Conservation (phyloP, 108 stramenopile genomes). For the Chaetoceros tenuissimus region DNA sequence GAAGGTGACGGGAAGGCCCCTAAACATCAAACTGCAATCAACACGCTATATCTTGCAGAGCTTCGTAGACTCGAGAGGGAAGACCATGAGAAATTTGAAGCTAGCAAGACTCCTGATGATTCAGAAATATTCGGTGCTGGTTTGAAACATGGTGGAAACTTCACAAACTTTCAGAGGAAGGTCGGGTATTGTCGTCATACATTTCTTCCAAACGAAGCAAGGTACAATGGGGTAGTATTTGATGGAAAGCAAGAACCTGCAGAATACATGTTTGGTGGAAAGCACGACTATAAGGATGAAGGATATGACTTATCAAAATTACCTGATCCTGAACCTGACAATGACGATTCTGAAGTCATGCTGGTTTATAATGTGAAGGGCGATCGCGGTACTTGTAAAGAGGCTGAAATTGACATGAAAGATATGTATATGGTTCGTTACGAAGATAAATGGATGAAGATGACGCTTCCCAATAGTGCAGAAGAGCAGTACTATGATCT, state of each 20-base stretch:
- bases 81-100: background rate
- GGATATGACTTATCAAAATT: constrained; percentile 16
- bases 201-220: background rate
- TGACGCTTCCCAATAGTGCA: constrained; percentile 32
- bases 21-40: background rate
- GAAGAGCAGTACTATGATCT: constrained; percentile 13
- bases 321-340: background rate
- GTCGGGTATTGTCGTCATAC: background rate
- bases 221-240: constrained; percentile 2
- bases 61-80: background rate
- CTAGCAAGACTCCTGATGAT: background rate
- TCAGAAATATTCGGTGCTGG: background rate
- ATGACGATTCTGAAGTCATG: constrained; percentile 2
- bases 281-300: constrained; percentile 13
- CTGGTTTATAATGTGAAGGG: constrained; percentile 7
- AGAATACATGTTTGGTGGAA: constrained; percentile 3
- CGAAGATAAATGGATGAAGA: constrained; percentile 13
- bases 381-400: background rate
- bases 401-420: constrained; percentile 23
- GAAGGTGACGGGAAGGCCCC: background rate
- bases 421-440: constrained; percentile 25
- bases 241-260: constrained; percentile 1
- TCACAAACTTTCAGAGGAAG: background rate
- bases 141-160: background rate
- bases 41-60: background rate